Conservation (phyloP, 1,284 basidiomycete genomes). For the Papiliotrema flavescens region DNA sequence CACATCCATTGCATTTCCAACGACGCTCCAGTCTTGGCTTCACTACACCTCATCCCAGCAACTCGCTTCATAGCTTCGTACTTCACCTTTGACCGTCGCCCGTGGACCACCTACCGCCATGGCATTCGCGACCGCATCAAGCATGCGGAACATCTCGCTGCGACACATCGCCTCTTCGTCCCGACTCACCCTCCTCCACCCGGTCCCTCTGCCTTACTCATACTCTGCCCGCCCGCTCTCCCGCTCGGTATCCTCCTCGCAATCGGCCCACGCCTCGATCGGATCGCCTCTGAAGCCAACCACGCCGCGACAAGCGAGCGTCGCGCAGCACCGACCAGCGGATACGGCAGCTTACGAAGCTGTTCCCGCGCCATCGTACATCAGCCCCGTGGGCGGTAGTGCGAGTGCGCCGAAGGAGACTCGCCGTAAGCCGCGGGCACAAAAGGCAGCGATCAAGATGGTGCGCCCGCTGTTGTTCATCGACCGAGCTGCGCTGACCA, state of each 20-base stretch:
- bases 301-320: not conserved
- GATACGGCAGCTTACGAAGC: slow-evolving; percentile 22
- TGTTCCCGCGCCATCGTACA: slow-evolving; percentile 25
- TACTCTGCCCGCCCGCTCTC: not conserved
- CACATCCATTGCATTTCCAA: too few relatives aligned
- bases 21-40: too few relatives aligned
- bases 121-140: not conserved
- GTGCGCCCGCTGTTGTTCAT: slow-evolving; percentile 52
- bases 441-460: slow-evolving; percentile 77
- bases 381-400: slow-evolving; percentile 7
- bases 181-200: slow-evolving; percentile 5
- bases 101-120: not conserved
- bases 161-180: slow-evolving; percentile 4
- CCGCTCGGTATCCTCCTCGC: not conserved
- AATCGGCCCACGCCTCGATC: not conserved
- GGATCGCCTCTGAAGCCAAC: not conserved
- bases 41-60: too few relatives aligned
- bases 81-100: too few relatives aligned
- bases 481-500: not conserved
- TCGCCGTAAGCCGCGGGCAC: slow-evolving; percentile 55
- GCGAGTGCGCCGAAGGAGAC: slow-evolving; percentile 16
- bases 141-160: not conserved
- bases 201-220: not conserved
- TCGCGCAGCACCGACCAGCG: slow-evolving; percentile 6
- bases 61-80: too few relatives aligned